Conservation (phyloP, 164 flowering plant genomes). For the Chimonanthus praecox region DNA sequence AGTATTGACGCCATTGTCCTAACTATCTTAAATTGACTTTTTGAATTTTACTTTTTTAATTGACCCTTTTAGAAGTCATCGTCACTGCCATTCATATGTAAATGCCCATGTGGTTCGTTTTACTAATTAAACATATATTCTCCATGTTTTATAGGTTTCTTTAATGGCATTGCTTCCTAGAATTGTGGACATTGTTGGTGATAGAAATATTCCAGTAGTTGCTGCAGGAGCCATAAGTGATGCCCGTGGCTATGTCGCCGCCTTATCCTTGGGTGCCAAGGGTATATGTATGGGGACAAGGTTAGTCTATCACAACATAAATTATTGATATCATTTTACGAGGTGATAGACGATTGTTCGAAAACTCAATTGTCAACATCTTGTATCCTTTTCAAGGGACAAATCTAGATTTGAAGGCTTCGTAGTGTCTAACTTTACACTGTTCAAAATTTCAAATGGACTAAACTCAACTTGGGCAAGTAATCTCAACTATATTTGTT, state of each 20-base stretch:
- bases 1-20: too few relatives aligned
- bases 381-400: too few relatives aligned
- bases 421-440: too few relatives aligned
- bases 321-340: background rate
- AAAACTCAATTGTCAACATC: too few relatives aligned
- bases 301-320: constrained; percentile 6
- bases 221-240: constrained; percentile 28
- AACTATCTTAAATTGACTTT: too few relatives aligned
- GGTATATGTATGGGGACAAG: constrained; percentile 29
- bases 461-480: too few relatives aligned
- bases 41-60: too few relatives aligned
- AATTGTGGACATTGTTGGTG: constrained; percentile 24
- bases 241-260: constrained; percentile 30
- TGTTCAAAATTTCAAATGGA: too few relatives aligned
- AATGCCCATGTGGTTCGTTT: background rate
- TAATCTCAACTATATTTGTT: too few relatives aligned
- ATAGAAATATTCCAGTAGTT: constrained; percentile 22
- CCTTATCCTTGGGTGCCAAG: constrained; percentile 26
- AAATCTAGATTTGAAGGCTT: too few relatives aligned
- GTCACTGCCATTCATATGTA: too few relatives aligned
- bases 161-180: constrained; percentile 26
- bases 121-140: background rate
- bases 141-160: constrained; percentile 12
- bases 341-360: too few relatives aligned
- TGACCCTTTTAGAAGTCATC: background rate